Conservation (phyloP, 805 yeast genomes). For the Yarrowia keelungensis region DNA sequence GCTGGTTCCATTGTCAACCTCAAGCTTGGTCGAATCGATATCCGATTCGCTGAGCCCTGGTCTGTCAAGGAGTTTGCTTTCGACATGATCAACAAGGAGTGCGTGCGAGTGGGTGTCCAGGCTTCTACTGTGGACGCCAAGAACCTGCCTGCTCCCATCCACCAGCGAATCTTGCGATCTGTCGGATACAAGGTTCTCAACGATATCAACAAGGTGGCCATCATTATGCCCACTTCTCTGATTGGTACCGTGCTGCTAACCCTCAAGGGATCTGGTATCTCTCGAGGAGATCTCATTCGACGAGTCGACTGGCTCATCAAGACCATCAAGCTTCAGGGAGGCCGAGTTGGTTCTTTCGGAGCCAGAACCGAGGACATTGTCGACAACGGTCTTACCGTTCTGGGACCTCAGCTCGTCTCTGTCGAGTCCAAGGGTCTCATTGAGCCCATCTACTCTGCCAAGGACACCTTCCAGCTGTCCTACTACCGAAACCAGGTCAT, state of each 20-base stretch:
- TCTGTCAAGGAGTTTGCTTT: conserved; percentile 49
- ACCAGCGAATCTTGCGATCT: conserved; percentile 53
- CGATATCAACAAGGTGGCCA: conserved; percentile 59
- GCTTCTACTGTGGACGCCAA: conserved; percentile 30
- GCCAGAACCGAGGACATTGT: conserved; percentile 49
- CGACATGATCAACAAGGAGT: conserved; percentile 47
- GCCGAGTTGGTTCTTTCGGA: conserved; percentile 52
- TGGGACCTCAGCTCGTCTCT: conserved; percentile 52
- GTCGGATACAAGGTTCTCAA: conserved; percentile 62
- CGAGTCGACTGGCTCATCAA: conserved; percentile 51
- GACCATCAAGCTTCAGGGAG: conserved; percentile 51
- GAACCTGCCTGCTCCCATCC: conserved; percentile 39
- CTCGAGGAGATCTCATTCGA: conserved; percentile 49
- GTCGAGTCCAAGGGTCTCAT: conserved; percentile 48
- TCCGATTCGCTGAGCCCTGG: conserved; percentile 54
- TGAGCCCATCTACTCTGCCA: conserved; percentile 53
- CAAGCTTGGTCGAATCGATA: conserved; percentile 53
- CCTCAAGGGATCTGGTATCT: conserved; percentile 52
- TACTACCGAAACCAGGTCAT: conserved; percentile 65
- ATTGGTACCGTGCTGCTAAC: conserved; percentile 58
- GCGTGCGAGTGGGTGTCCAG: conserved; percentile 29
- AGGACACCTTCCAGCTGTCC: conserved; percentile 61
- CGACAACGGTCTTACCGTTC: conserved; percentile 52
- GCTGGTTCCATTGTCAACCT: conserved; percentile 49
- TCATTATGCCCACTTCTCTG: conserved; percentile 61